A percentile compares a stretch with the other conserved stretches of the same genome.
Evolutionary conservation across 805 yeast species (phyloP).

Genomic region (Wickerhamiella slavikovae): DNA sequence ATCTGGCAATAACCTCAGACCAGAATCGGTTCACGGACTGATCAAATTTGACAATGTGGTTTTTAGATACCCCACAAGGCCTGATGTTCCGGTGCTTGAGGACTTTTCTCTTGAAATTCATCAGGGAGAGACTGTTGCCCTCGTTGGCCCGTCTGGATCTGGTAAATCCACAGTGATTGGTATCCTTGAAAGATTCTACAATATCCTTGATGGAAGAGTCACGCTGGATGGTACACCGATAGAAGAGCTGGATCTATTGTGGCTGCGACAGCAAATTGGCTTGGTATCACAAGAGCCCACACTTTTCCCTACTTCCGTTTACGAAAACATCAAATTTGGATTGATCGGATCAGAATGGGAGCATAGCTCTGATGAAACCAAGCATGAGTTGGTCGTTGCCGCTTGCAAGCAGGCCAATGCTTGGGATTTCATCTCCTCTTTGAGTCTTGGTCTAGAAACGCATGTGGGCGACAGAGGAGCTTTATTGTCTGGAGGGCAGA

Average conservation of each 20-base stretch:
- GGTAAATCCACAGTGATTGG: slow-evolving; percentile 80
- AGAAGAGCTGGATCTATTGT: slow-evolving; percentile 43
- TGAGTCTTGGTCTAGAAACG: slow-evolving; percentile 34
- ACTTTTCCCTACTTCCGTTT: slow-evolving; percentile 62
- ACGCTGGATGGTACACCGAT: slow-evolving; percentile 69
- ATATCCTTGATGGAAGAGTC: slow-evolving; percentile 49
- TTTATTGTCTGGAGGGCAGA: slow-evolving; percentile 42
- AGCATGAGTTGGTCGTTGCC: slow-evolving; percentile 17
- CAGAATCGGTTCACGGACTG: slow-evolving; percentile 20
- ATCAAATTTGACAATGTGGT: slow-evolving; percentile 12
- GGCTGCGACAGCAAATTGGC: slow-evolving; percentile 53
- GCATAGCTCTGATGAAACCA: slow-evolving; percentile 16
- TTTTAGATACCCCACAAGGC: slow-evolving; percentile 17
- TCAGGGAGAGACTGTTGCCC: slow-evolving; percentile 69
- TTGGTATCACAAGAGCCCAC: slow-evolving; percentile 93
- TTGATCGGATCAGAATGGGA: slow-evolving; percentile 48
- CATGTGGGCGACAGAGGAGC: slow-evolving; percentile 24
- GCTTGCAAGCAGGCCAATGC: slow-evolving; percentile 19
- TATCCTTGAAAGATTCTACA: slow-evolving; percentile 69
- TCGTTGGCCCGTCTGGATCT: slow-evolving; percentile 85
- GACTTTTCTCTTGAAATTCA: slow-evolving; percentile 23
- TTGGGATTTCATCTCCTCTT: slow-evolving; percentile 22
- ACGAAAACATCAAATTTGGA: slow-evolving; percentile 75
- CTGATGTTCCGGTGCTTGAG: slow-evolving; percentile 13
- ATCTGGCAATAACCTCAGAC: slow-evolving; percentile 9